Evolutionary conservation across 2,329 filamentous ascomycete species (phyloP).

Genomic region (Monilinia fructigena): DNA sequence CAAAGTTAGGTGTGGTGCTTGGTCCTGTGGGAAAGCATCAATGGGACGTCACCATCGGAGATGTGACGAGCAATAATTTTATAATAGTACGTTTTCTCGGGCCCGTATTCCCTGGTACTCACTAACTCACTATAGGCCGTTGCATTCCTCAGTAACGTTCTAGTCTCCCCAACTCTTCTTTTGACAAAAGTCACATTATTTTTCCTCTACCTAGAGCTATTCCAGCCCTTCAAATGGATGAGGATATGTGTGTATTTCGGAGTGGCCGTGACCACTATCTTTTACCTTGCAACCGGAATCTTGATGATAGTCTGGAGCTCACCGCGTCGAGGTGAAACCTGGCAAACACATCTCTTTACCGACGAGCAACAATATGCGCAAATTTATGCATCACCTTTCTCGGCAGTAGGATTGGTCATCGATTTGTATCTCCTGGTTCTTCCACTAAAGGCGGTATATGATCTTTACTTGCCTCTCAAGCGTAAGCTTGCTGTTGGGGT

Average conservation of each 20-base stretch:
- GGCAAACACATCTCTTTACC: background rate
- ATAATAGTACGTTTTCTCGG: background rate
- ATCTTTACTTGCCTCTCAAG: background rate
- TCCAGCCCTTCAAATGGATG: background rate
- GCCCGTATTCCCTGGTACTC: background rate
- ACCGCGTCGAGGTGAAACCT: background rate
- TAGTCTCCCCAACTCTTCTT: background rate
- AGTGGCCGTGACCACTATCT: background rate
- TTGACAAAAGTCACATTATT: background rate
- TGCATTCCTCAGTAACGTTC: background rate
- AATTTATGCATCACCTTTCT: background rate
- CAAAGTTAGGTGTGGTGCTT: background rate
- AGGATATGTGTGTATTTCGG: background rate
- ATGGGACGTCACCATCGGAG: background rate
- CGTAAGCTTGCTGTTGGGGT: background rate
- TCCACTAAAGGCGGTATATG: background rate
- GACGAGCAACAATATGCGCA: background rate
- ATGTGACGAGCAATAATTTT: background rate
- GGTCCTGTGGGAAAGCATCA: background rate
- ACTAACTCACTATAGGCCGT: background rate
- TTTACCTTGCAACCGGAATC: background rate
- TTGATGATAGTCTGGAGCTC: background rate
- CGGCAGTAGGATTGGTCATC: background rate
- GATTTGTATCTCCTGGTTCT: background rate
- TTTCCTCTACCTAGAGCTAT: background rate